Evolutionary conservation across 2,329 filamentous ascomycete species (phyloP).

Genomic region (Arachnopeziza araneosa): DNA sequence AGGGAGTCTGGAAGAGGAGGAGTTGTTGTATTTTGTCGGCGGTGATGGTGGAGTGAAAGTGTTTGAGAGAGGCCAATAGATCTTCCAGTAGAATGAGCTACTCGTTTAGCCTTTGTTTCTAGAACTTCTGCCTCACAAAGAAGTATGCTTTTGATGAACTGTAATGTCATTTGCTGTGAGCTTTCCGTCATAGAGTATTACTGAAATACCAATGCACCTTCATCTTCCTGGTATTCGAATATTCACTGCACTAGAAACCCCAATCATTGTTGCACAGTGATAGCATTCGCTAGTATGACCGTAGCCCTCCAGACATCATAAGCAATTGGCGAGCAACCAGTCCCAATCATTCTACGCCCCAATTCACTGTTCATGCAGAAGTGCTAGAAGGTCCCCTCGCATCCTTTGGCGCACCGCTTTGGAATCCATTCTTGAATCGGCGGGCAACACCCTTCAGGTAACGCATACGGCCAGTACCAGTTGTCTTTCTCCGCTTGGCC

Average conservation of each 20-base stretch:
- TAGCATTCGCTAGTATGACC: constrained; percentile 31
- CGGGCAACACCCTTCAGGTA: constrained; percentile 89
- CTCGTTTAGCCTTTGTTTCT: not conserved
- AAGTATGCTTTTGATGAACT: not conserved
- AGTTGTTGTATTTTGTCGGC: constrained; percentile 76
- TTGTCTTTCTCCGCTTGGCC: constrained; percentile 99
- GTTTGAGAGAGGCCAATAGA: constrained; percentile 70
- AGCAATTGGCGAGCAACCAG: constrained; percentile 26
- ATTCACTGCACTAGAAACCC: constrained; percentile 4
- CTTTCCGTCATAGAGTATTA: not conserved
- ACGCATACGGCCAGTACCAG: constrained; percentile 92
- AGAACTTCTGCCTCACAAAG: not conserved
- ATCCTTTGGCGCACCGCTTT: constrained; percentile 79
- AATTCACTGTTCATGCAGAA: constrained; percentile 34
- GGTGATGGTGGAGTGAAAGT: constrained; percentile 75
- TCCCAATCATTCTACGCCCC: constrained; percentile 32
- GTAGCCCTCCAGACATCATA: constrained; percentile 25
- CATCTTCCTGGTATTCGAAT: not conserved
- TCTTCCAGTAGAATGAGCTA: not conserved
- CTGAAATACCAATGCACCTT: constrained; percentile 5
- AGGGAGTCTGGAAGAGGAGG: constrained; percentile 48
- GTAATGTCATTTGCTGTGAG: not conserved
- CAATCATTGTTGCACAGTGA: constrained; percentile 25
- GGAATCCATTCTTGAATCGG: constrained; percentile 98
- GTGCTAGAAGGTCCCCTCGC: constrained; percentile 56